Evolutionary conservation across 495 filamentous ascomycete species (phyloP).

Genomic region (Hypoxylon trugodes): DNA sequence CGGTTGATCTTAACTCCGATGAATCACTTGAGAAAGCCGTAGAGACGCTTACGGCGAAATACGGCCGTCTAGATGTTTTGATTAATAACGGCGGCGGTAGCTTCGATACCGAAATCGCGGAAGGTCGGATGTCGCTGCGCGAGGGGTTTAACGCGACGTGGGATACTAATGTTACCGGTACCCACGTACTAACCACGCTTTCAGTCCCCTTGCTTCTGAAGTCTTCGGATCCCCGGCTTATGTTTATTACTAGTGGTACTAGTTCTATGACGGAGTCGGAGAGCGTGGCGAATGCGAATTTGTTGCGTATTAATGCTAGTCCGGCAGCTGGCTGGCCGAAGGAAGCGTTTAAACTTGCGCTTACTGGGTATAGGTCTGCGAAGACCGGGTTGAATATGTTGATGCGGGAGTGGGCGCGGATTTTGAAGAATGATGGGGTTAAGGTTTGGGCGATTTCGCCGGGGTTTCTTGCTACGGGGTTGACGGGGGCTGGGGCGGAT

Average conservation of each 20-base stretch:
- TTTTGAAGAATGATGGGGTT: slow-evolving; percentile 65
- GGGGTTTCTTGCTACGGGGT: slow-evolving; percentile 63
- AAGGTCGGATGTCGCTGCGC: slow-evolving; percentile 44
- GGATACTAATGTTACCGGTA: slow-evolving; percentile 59
- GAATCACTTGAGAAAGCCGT: slow-evolving; percentile 58
- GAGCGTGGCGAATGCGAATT: background rate
- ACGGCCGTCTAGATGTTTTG: slow-evolving; percentile 59
- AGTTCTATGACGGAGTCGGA: slow-evolving; percentile 55
- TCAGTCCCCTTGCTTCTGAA: slow-evolving; percentile 58
- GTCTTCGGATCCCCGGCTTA: slow-evolving; percentile 53
- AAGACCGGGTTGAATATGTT: slow-evolving; percentile 74
- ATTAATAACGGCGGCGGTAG: slow-evolving; percentile 62
- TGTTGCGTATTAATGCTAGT: slow-evolving; percentile 41
- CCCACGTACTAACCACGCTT: slow-evolving; percentile 57
- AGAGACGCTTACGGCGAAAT: slow-evolving; percentile 42
- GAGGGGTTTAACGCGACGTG: slow-evolving; percentile 58
- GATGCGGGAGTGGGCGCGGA: slow-evolving; percentile 65
- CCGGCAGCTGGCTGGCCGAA: slow-evolving; percentile 56
- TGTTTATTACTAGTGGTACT: slow-evolving; percentile 61
- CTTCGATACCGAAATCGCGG: slow-evolving; percentile 44
- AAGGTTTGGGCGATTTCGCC: slow-evolving; percentile 66
- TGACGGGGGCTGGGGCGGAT: slow-evolving; percentile 50
- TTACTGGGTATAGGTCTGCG: slow-evolving; percentile 57
- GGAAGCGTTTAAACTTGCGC: background rate
- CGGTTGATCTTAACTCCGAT: slow-evolving; percentile 62